Percentiles rank a stretch among this genome's conserved stretches.
phyloP scores from a whole-genome alignment of 441 rosid species.

The Populus hybrid region DNA sequence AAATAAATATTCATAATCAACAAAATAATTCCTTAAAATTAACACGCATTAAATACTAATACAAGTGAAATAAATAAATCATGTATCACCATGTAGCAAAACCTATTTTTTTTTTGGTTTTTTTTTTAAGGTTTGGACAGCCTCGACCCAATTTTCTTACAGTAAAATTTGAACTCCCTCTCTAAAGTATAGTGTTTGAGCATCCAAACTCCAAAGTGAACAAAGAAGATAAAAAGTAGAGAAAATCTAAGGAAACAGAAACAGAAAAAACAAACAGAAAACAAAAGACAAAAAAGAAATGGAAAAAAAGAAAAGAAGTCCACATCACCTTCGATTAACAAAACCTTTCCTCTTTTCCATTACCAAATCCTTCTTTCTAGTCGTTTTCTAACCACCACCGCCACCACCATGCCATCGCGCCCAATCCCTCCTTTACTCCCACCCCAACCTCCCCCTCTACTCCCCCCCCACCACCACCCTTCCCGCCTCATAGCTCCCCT shows the following conservation, averaged over 20 bases:
- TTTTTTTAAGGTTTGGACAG: background rate
- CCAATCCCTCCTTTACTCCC: constrained; percentile 6
- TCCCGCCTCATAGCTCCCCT: constrained; percentile 34
- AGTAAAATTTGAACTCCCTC: background rate
- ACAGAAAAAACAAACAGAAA: background rate
- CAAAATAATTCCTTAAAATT: no score
- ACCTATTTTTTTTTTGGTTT: no score
- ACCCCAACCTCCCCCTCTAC: constrained; percentile 16
- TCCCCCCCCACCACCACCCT: constrained; percentile 18
- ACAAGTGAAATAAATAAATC: no score
- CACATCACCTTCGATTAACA: background rate
- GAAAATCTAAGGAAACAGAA: no score
- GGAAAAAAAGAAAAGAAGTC: background rate
- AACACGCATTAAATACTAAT: no score
- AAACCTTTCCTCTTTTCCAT: background rate
- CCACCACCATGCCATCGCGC: constrained; percentile 41
- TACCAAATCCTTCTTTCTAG: background rate
- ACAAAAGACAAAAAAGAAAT: background rate
- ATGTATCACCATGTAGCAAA: no score
- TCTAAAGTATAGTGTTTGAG: background rate
- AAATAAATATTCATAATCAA: no score
- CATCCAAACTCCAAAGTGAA: background rate
- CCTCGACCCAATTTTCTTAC: background rate
- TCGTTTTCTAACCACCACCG: background rate
- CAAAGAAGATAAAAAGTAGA: background rate